Percentiles rank a stretch among this genome's conserved stretches.
Conservation (phyloP, 2,329 filamentous ascomycete species). For the Cytospora piceae region DNA sequence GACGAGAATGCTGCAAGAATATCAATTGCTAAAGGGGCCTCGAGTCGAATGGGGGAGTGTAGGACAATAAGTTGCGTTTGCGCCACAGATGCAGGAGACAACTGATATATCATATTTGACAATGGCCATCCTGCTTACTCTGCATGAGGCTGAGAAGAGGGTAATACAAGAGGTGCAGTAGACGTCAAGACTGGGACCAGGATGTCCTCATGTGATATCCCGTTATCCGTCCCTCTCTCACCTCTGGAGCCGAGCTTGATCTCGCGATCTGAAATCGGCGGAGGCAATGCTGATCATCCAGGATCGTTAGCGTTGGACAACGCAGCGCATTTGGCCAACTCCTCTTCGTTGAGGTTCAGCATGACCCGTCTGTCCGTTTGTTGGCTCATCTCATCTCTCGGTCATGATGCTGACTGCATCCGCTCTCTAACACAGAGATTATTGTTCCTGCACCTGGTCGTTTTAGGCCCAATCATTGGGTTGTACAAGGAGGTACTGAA, state of each 20-base stretch:
- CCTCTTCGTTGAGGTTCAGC: not conserved
- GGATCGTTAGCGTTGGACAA: not conserved
- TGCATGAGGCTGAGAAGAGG: conserved; percentile 28
- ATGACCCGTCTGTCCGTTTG: not conserved
- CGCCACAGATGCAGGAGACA: conserved; percentile 19
- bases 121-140: conserved; percentile 7
- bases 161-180: conserved; percentile 22
- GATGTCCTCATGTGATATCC: conserved; percentile 23
- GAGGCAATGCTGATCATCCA: not conserved
- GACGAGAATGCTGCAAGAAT: conserved; percentile 1
- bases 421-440: conserved; percentile 1
- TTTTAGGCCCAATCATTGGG: conserved; percentile 12
- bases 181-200: not conserved
- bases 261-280: not conserved
- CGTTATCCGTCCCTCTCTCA: not conserved
- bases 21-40: not conserved
- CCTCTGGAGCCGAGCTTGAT: conserved; percentile 1
- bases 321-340: not conserved
- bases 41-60: not conserved
- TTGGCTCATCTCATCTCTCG: not conserved
- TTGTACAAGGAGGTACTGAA: conserved; percentile 17
- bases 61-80: conserved; percentile 3
- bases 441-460: conserved; percentile 23
- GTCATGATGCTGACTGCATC: conserved; percentile 10
- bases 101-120: conserved; percentile 25